Evolutionary conservation across 805 yeast genomes (phyloP).

Genomic region (Millerozyma miso): DNA sequence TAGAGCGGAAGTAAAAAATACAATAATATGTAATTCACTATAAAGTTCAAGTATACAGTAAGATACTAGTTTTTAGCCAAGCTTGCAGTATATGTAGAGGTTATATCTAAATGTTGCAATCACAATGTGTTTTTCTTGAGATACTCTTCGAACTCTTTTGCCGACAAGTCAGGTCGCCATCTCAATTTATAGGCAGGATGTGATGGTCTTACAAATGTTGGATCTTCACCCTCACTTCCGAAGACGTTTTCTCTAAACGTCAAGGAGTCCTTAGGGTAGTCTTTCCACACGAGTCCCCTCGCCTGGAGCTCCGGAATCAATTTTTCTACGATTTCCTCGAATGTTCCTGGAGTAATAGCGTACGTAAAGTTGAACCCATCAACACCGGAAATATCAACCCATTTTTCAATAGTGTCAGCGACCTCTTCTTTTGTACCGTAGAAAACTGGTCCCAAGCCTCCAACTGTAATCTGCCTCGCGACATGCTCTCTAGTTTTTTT

Average conservation of each 20-base stretch:
- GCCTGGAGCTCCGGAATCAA: conserved; percentile 33
- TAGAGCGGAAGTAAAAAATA: background rate
- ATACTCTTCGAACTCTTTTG: conserved; percentile 22
- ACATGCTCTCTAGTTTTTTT: conserved; percentile 19
- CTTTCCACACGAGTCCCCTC: conserved; percentile 32
- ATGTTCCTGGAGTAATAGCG: conserved; percentile 31
- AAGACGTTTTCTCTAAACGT: conserved; percentile 35
- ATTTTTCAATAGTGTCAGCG: conserved; percentile 35
- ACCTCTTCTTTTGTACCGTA: conserved; percentile 36
- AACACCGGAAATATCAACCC: conserved; percentile 36
- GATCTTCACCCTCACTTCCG: conserved; percentile 20
- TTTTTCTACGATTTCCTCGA: conserved; percentile 33
- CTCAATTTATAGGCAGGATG: conserved; percentile 19
- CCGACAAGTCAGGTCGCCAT: conserved; percentile 21
- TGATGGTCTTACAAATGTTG: conserved; percentile 12
- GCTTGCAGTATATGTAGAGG: no score
- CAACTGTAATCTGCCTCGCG: conserved; percentile 26
- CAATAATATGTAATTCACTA: background rate
- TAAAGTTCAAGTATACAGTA: no score
- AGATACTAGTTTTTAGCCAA: no score
- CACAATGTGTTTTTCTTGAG: background rate
- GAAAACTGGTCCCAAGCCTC: conserved; percentile 30
- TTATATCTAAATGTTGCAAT: no score
- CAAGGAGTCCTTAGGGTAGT: conserved; percentile 29
- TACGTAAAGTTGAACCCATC: conserved; percentile 42